phyloP scores from a whole-genome alignment of 2,329 filamentous ascomycete species.

The Delphinella strobiligena region DNA sequence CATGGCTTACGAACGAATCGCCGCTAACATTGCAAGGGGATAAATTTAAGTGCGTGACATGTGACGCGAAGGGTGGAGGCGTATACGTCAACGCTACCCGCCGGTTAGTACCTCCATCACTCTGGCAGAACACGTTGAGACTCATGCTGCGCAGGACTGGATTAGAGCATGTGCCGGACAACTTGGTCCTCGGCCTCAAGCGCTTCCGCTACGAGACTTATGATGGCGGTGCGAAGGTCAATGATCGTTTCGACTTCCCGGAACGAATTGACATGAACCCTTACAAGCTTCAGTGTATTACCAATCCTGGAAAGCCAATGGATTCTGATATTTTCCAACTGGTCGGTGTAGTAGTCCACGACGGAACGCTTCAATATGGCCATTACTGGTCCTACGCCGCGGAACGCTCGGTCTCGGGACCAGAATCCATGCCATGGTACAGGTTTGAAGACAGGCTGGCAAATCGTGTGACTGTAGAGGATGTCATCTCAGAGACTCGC shows the following conservation, averaged over 20 bases:
- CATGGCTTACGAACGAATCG: not conserved
- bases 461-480: constrained; percentile 57
- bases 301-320: constrained; percentile 42
- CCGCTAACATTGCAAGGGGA: constrained; percentile 49
- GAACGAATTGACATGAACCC: constrained; percentile 71
- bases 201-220: constrained; percentile 70
- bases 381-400: constrained; percentile 91
- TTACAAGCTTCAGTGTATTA: constrained; percentile 79
- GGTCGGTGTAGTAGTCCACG: constrained; percentile 88
- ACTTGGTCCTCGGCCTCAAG: constrained; percentile 91
- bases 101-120: constrained; percentile 8
- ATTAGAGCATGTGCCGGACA: constrained; percentile 82
- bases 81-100: constrained; percentile 82
- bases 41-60: constrained; percentile 93
- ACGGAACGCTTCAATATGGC: constrained; percentile 82
- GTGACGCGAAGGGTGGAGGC: constrained; percentile 43
- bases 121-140: not conserved
- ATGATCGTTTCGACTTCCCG: constrained; percentile 88
- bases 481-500: constrained; percentile 67
- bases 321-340: constrained; percentile 76
- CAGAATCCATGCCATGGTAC: constrained; percentile 47
- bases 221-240: constrained; percentile 80
- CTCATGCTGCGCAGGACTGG: constrained; percentile 49
- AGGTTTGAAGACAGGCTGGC: constrained; percentile 93
- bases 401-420: not conserved